Evolutionary conservation across 495 filamentous ascomycete species (phyloP).

Genomic region (Rusavskia elegans): DNA sequence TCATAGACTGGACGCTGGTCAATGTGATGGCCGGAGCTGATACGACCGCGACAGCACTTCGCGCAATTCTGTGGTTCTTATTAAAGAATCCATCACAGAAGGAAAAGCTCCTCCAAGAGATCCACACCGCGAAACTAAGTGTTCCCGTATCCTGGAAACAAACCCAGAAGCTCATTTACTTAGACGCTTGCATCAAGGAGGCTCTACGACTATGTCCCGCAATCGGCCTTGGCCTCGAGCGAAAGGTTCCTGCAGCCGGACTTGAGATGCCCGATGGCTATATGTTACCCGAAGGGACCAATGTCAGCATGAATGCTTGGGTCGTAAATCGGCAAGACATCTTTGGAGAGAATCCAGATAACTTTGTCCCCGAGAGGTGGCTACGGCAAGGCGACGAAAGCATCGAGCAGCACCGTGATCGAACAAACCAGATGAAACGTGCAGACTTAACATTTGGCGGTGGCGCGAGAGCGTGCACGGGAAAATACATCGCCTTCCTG

Average conservation of each 20-base stretch:
- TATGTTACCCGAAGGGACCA: constrained; percentile 23
- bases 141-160: constrained; percentile 24
- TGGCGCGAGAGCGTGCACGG: constrained; percentile 48
- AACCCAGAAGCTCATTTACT: constrained; percentile 35
- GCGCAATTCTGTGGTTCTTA: constrained; percentile 33
- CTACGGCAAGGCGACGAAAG: constrained; percentile 2
- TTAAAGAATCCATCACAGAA: constrained; percentile 27
- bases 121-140: constrained; percentile 24
- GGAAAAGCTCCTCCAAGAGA: constrained; percentile 37
- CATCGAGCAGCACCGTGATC: neutral
- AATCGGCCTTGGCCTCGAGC: constrained; percentile 43
- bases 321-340: constrained; percentile 33
- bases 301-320: constrained; percentile 39
- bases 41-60: constrained; percentile 34
- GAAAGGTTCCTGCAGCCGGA: constrained; percentile 1
- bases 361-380: constrained; percentile 33
- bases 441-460: constrained; percentile 37
- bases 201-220: constrained; percentile 50
- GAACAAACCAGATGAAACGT: constrained; percentile 13
- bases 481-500: constrained; percentile 56
- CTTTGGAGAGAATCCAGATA: constrained; percentile 25
- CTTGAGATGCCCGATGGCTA: constrained; percentile 5
- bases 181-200: constrained; percentile 57
- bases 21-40: constrained; percentile 35
- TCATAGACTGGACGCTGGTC: constrained; percentile 8